These are phyloP conservation scores for Ogataea kodamae DNA, from an alignment of 805 yeast species.

Conservation along the genomic window DNA sequence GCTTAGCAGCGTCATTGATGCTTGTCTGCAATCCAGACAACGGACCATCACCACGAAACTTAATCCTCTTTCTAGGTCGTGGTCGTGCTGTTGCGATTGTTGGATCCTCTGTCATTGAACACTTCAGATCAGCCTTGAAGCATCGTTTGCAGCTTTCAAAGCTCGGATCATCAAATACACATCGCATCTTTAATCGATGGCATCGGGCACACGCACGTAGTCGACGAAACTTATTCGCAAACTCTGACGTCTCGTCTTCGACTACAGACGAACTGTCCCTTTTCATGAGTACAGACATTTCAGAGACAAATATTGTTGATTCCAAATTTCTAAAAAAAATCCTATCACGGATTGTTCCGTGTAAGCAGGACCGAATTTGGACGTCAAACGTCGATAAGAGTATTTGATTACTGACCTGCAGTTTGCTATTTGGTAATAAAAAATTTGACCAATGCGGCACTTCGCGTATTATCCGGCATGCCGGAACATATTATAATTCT, in stretches of 20 bases:
- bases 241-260: constrained; percentile 22
- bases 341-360: constrained; percentile 8
- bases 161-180: constrained; percentile 46
- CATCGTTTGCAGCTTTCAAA: constrained; percentile 45
- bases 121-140: constrained; percentile 39
- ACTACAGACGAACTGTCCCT: constrained; percentile 1
- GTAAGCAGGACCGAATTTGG: background rate
- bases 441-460: constrained; percentile 2
- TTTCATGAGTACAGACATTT: constrained; percentile 6
- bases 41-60: constrained; percentile 26
- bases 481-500: constrained; percentile 16
- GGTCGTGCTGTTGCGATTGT: constrained; percentile 39
- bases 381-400: constrained; percentile 2
- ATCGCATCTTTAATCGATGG: constrained; percentile 49
- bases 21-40: constrained; percentile 27
- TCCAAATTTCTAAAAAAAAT: no score
- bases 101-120: constrained; percentile 52
- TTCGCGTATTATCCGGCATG: constrained; percentile 7
- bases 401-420: constrained; percentile 1
- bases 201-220: constrained; percentile 55
- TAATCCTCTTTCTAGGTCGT: constrained; percentile 34
- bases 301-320: no score
- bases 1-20: constrained; percentile 24
- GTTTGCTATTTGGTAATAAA: background rate
- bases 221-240: constrained; percentile 44